phyloP scores from a whole-genome alignment of 1,139 yeast genomes.

The Debaryomyces subglobosus region DNA sequence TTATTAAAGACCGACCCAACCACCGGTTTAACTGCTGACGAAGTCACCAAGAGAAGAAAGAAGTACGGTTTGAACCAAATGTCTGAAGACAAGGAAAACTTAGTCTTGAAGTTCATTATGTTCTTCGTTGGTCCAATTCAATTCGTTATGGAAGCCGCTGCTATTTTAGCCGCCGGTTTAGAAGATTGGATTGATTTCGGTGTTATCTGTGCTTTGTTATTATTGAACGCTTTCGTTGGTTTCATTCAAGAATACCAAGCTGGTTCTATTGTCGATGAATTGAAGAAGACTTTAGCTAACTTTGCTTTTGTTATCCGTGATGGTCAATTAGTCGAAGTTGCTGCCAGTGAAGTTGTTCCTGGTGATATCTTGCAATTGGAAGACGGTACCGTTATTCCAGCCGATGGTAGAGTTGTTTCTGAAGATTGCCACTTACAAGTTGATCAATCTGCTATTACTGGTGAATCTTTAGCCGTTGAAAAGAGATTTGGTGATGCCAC shows the following conservation, averaged over 20 bases:
- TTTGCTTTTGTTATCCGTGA: conserved; percentile 85
- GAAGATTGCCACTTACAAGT: conserved; percentile 90
- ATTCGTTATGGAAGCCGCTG: conserved; percentile 99
- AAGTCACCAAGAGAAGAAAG: conserved; percentile 86
- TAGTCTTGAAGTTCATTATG: conserved; percentile 82
- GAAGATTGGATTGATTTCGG: conserved; percentile 99
- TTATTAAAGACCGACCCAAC: conserved; percentile 85
- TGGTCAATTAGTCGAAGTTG: conserved; percentile 73
- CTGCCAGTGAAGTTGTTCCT: conserved; percentile 84
- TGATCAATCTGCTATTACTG: conserved; percentile 98
- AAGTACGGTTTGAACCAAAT: conserved; percentile 92
- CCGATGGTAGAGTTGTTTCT: conserved; percentile 92
- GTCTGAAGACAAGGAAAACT: conserved; percentile 90
- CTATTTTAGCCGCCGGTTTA: conserved; percentile 95
- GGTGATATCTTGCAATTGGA: conserved; percentile 92
- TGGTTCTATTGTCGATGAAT: conserved; percentile 93
- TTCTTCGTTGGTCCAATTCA: conserved; percentile 98
- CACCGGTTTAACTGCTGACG: conserved; percentile 78
- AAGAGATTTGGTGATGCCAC: conserved; percentile 86
- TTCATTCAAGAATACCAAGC: conserved; percentile 98
- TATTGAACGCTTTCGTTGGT: conserved; percentile 93
- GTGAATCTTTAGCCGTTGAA: conserved; percentile 97
- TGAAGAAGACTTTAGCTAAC: conserved; percentile 91
- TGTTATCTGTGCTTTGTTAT: conserved; percentile 87
- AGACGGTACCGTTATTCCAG: conserved; percentile 94